Evolutionary conservation across 805 yeast species (phyloP).

Genomic region (Kazachstania kunashirensis): DNA sequence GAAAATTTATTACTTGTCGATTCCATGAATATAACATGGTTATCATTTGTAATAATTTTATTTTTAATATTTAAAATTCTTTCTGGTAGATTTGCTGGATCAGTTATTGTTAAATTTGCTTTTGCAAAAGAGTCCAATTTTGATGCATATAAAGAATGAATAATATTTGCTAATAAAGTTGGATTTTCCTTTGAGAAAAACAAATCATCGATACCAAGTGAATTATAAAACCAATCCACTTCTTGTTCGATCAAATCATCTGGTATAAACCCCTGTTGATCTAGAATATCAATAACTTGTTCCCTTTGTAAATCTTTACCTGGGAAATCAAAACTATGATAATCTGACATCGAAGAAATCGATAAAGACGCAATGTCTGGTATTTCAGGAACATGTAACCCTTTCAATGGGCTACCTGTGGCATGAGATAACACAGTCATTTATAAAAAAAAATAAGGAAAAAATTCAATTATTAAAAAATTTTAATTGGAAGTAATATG

Average conservation of each 20-base stretch:
- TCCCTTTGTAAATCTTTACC: slow-evolving; percentile 78
- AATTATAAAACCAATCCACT: slow-evolving; percentile 80
- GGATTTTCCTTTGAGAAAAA: slow-evolving; percentile 83
- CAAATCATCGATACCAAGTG: slow-evolving; percentile 83
- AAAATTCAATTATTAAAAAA: too few species aligned
- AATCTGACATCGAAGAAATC: slow-evolving; percentile 46
- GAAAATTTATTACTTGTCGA: slow-evolving; percentile 30
- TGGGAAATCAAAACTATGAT: slow-evolving; percentile 62
- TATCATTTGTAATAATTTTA: slow-evolving; percentile 59
- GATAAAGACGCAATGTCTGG: slow-evolving; percentile 36
- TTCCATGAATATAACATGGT: slow-evolving; percentile 88
- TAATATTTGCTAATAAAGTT: slow-evolving; percentile 69
- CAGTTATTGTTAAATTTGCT: slow-evolving; percentile 34
- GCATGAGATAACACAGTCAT: too few species aligned
- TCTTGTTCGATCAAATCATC: slow-evolving; percentile 77
- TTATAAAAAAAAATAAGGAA: too few species aligned
- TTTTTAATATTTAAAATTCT: slow-evolving; percentile 54
- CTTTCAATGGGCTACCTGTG: too few species aligned
- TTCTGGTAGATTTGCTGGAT: neutral
- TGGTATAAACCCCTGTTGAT: slow-evolving; percentile 81
- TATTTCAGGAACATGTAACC: neutral
- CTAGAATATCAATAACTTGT: slow-evolving; percentile 70
- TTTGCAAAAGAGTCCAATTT: slow-evolving; percentile 80
- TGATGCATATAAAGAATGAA: slow-evolving; percentile 83
- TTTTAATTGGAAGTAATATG: too few species aligned